phyloP scores from a whole-genome alignment of 2,329 filamentous ascomycete species.

The Neofusicoccum laricinum region DNA sequence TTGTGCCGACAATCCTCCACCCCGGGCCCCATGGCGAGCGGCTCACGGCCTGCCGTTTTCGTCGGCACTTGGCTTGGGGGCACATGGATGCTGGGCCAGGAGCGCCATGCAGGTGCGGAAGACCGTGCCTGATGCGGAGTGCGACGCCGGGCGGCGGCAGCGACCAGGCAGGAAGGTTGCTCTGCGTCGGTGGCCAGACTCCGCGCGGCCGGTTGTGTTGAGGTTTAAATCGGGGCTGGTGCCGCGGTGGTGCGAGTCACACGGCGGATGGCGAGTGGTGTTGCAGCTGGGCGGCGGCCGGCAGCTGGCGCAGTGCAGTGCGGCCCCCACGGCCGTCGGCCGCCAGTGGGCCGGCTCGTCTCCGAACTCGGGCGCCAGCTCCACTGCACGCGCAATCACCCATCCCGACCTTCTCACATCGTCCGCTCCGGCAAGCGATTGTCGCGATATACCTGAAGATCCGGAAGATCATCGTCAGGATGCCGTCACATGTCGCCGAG shows the following conservation, averaged over 20 bases:
- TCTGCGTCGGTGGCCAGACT: not conserved
- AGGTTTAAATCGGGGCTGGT: not conserved
- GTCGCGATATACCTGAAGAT: not conserved
- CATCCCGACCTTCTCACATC: not conserved
- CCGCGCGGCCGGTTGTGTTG: not conserved
- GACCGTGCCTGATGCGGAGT: conserved; percentile 3
- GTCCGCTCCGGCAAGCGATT: not conserved
- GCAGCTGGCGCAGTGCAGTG: not conserved
- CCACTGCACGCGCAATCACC: not conserved
- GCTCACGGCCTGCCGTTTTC: not conserved
- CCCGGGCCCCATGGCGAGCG: not conserved
- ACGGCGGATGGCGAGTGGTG: not conserved
- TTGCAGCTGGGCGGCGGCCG: not conserved
- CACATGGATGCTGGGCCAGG: not conserved
- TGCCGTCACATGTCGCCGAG: not conserved
- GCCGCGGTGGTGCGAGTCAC: not conserved
- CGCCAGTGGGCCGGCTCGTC: not conserved
- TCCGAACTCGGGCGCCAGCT: not conserved
- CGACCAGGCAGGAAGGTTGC: conserved; percentile 12
- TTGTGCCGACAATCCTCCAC: not conserved
- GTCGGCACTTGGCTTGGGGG: not conserved
- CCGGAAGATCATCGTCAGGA: not conserved
- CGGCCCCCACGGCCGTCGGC: not conserved
- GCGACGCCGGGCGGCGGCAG: not conserved
- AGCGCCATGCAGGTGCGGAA: conserved; percentile 11